Evolutionary conservation across 768 basidiomycete genomes (phyloP).

Genomic region (Naganishia kalamii): DNA sequence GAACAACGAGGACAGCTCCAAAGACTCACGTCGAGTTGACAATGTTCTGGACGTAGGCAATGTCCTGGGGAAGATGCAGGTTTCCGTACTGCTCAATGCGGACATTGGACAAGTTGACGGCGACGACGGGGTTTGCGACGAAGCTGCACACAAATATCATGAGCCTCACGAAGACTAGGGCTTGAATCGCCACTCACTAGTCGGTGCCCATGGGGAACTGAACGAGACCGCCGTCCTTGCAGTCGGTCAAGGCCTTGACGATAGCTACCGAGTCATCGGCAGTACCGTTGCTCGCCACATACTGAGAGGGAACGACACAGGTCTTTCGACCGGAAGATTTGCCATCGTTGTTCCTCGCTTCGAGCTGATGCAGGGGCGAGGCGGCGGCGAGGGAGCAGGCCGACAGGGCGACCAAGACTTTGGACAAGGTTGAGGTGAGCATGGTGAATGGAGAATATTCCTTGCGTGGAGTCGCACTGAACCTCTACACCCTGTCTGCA

Average conservation of each 20-base stretch:
- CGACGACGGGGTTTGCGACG: constrained; percentile 23
- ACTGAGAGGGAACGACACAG: constrained; percentile 5
- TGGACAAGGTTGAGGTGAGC: constrained; percentile 11
- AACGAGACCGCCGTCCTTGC: constrained; percentile 26
- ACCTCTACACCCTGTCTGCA: too few relatives aligned
- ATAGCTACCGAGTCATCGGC: constrained; percentile 31
- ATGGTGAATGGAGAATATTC: background rate
- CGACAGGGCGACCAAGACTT: constrained; percentile 7
- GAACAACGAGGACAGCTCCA: background rate
- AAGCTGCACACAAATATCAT: constrained; percentile 33
- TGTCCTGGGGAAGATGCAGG: constrained; percentile 15
- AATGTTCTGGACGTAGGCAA: constrained; percentile 1
- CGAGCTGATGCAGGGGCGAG: constrained; percentile 1
- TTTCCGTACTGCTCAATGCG: constrained; percentile 32
- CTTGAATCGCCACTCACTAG: constrained; percentile 26
- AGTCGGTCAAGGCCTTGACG: constrained; percentile 25
- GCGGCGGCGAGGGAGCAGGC: constrained; percentile 10
- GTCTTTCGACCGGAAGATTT: background rate
- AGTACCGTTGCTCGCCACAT: constrained; percentile 8
- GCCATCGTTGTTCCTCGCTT: constrained; percentile 1
- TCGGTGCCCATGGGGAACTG: constrained; percentile 29
- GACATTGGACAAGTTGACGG: background rate
- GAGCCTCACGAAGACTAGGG: background rate
- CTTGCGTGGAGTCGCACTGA: background rate
- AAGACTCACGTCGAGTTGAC: constrained; percentile 26